Conservation (phyloP, 2,329 filamentous ascomycete species). For the Orbilia oligospora region DNA sequence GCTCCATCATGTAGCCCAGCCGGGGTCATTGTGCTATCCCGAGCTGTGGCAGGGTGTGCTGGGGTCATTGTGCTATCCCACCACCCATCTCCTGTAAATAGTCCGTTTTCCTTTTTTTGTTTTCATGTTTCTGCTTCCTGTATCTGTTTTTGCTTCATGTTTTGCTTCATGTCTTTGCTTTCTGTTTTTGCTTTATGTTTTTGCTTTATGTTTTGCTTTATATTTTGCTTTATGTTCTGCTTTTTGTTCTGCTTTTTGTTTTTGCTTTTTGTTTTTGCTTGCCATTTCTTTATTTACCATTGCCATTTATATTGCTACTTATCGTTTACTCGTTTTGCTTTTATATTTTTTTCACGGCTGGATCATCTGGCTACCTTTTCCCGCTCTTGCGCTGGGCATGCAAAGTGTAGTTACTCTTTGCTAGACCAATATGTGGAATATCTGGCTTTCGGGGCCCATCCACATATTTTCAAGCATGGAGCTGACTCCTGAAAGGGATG, state of each 20-base stretch:
- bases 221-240: not conserved
- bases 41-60: constrained; percentile 3
- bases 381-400: not conserved
- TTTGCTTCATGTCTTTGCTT: not conserved
- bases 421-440: not conserved
- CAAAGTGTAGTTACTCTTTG: not conserved
- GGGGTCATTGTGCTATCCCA: constrained; percentile 14
- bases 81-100: not conserved
- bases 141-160: not conserved
- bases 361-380: not conserved
- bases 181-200: not conserved
- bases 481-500: no score
- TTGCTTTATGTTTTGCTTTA: no score
- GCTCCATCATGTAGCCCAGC: constrained; percentile 3
- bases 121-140: not conserved
- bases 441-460: no score
- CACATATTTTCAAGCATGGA: no score
- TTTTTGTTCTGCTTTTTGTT: not conserved
- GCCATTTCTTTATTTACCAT: not conserved
- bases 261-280: not conserved
- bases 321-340: no score
- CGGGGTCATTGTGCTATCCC: constrained; percentile 9
- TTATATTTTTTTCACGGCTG: no score
- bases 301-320: no score
- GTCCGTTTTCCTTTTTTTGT: not conserved